Base-by-base conservation (phyloP, 2,329 filamentous ascomycete species). In the Fusarium abutilonis region DNA sequence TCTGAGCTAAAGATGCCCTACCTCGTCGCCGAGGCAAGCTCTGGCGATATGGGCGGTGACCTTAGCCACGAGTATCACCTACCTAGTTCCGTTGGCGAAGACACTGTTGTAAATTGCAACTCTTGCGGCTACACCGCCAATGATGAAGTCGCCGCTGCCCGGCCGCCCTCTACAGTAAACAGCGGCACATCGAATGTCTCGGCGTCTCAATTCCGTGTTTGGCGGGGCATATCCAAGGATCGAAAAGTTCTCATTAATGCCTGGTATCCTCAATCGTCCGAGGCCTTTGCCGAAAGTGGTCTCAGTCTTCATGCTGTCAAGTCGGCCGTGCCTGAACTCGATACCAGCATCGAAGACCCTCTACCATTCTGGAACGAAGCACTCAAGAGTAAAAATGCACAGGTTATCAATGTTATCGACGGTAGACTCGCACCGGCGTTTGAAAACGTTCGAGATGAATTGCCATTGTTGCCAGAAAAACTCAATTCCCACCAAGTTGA, bases 1-100 rank as follows among this genome's bases (percentile, higher is more conserved):
- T 79, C 90, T 40, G 91, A 96, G 56, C 80, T 99, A 31, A 92
- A 89, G 65, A 75, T 99, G 13, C 92, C 92, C 0, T 92, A 95
- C 65, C 75, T 96, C 1, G 88, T 96, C 17, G 94, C 94, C 2
- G 87, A 92, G 67, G 95, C 95, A 7, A 93, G 93, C 74, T 97
- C 94, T 1, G 95, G 95, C n/a, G 91, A 92, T 65, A 99, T 99
- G 86, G 95, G 95, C 29, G 95, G 95, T 11, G 89, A 89, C 65
- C 78, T 97, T 34, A 98, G 93, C 74, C 95, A 99, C 73, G 95
- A 99, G 71, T 99, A 96, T 73, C 95, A 97, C 73, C 89, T 97
- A 46, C 84, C 89, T 2, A 92, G 89, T 28, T 73, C 84, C 0
- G 88, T 90, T 45, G 95, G 95, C 8, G 95, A 98, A 74, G 95